phyloP scores from a whole-genome alignment of 345 rosid genomes.

The Salix udensis region DNA sequence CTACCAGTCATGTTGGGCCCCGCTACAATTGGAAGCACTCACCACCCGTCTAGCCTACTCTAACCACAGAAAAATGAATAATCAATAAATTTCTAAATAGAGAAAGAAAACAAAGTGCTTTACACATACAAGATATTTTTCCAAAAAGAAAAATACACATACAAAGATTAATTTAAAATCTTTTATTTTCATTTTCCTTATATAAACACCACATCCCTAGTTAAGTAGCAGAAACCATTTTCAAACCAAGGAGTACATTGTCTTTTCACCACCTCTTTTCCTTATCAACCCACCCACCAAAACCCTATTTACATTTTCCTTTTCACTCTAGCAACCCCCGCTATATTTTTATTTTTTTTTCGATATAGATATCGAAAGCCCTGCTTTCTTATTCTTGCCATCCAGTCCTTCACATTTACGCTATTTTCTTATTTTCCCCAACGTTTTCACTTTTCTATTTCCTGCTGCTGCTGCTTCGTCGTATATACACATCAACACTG shows the following conservation, averaged over 20 bases:
- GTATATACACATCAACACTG: slow-evolving; percentile 18
- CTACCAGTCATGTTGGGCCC: not conserved
- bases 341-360: not conserved
- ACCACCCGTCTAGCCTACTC: not conserved
- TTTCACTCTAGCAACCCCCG: not conserved
- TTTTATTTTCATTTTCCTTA: not conserved
- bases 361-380: not conserved
- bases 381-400: not conserved
- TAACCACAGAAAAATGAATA: not conserved
- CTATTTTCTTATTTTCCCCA: slow-evolving; percentile 8
- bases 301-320: slow-evolving; percentile 24
- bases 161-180: not conserved
- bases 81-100: not conserved
- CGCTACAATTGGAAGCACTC: not conserved
- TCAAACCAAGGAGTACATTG: not conserved
- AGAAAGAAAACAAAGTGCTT: not conserved
- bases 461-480: slow-evolving; percentile 8
- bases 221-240: not conserved
- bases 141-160: not conserved
- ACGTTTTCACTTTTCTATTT: slow-evolving; percentile 2
- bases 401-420: not conserved
- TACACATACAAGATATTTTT: not conserved
- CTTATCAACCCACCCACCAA: not conserved
- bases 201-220: not conserved
- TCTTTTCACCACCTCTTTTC: not conserved